phyloP scores from a whole-genome alignment of 306 rosid genomes.

The Ceratonia siliqua region DNA sequence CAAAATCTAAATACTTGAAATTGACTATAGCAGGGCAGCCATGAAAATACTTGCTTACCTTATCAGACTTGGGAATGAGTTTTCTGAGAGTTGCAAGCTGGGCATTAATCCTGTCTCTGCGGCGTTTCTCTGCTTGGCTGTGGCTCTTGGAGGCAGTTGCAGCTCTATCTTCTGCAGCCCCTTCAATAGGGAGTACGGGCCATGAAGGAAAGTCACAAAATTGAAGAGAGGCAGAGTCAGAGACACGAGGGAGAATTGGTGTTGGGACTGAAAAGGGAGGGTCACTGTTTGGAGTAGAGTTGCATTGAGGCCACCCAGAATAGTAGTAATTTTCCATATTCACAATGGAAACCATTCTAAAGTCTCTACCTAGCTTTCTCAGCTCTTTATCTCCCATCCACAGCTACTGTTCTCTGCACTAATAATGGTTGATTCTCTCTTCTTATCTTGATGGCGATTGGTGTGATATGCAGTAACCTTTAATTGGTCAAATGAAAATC shows the following conservation, averaged over 20 bases:
- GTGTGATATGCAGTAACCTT: constrained; percentile 51
- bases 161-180: constrained; percentile 56
- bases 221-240: constrained; percentile 50
- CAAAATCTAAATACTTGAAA: constrained; percentile 14
- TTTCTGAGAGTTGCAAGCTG: constrained; percentile 94
- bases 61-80: constrained; percentile 88
- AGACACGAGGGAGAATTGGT: constrained; percentile 37
- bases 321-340: constrained; percentile 60
- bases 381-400: constrained; percentile 48
- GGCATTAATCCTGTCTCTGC: constrained; percentile 89
- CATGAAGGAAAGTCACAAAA: constrained; percentile 55
- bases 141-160: constrained; percentile 82
- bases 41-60: constrained; percentile 48
- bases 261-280: constrained; percentile 48
- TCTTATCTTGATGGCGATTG: constrained; percentile 62
- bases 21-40: not conserved
- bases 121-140: constrained; percentile 92
- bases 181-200: constrained; percentile 43
- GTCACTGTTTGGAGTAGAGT: constrained; percentile 35
- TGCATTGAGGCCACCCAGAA: constrained; percentile 47
- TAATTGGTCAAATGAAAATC: constrained; percentile 63
- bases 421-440: constrained; percentile 56
- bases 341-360: constrained; percentile 30
- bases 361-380: constrained; percentile 25
- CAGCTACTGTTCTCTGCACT: constrained; percentile 53